A percentile compares a stretch with the other conserved stretches of the same genome.
phyloP scores from a whole-genome alignment of 768 basidiomycete species.

The Saitozyma podzolica region DNA sequence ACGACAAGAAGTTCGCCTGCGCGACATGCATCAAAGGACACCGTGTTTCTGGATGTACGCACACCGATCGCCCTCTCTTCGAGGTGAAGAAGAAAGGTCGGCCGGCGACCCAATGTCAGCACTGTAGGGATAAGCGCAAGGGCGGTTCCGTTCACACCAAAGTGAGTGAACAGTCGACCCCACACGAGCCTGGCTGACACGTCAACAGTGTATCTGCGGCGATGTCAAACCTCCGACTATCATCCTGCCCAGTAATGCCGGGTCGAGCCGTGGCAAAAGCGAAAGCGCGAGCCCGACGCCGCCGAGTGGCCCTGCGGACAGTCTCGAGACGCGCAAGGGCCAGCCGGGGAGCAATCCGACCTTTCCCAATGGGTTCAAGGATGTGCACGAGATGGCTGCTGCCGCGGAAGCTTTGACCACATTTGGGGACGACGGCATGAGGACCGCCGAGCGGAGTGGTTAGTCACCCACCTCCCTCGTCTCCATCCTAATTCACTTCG shows the following conservation, averaged over 20 bases:
- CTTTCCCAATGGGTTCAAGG: conserved; percentile 47
- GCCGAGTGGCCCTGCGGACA: neutral
- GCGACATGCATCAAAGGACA: conserved; percentile 94
- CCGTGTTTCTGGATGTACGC: conserved; percentile 81
- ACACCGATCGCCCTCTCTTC: conserved; percentile 83
- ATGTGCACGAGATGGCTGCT: conserved; percentile 49
- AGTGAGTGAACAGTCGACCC: conserved; percentile 16
- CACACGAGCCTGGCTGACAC: neutral
- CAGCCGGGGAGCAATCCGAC: conserved; percentile 38
- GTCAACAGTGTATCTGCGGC: conserved; percentile 35
- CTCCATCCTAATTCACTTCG: neutral
- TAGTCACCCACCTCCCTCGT: neutral
- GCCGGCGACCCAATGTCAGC: conserved; percentile 83
- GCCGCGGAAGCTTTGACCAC: conserved; percentile 44
- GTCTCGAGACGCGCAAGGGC: conserved; percentile 33
- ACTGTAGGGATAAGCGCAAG: conserved; percentile 78
- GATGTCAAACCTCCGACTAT: conserved; percentile 16
- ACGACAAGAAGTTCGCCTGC: conserved; percentile 57
- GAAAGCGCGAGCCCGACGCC: conserved; percentile 1
- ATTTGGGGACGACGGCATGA: conserved; percentile 20
- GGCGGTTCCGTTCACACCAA: conserved; percentile 36
- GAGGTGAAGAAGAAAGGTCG: conserved; percentile 92
- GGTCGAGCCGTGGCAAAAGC: conserved; percentile 1
- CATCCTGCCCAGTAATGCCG: conserved; percentile 2
- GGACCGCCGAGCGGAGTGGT: conserved; percentile 33